These are phyloP conservation scores for Nicotiana tabacum DNA, from an alignment of 257 asterid genomes.

Conservation along the genomic window DNA sequence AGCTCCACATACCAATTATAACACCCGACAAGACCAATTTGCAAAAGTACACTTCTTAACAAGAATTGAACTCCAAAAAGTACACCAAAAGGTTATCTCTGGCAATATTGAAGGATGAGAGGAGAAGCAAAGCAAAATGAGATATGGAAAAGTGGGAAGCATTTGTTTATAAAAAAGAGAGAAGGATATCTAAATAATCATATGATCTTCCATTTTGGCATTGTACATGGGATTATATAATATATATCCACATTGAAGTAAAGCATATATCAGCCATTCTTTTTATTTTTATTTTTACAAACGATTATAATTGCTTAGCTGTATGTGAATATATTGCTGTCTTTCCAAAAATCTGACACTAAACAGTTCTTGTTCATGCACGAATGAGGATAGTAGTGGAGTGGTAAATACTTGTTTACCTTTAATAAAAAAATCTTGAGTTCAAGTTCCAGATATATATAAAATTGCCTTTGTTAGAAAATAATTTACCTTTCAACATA, in stretches of 20 bases:
- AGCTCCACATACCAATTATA: neutral
- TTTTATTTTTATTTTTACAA: neutral
- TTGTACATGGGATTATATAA: neutral
- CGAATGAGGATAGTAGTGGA: no score
- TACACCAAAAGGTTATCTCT: neutral
- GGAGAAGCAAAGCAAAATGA: neutral
- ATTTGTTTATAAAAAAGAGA: neutral
- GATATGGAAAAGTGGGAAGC: neutral
- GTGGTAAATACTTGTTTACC: no score
- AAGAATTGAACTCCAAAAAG: neutral
- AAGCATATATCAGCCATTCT: neutral
- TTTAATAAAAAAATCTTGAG: no score
- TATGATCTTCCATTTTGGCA: neutral
- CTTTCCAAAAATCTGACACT: no score
- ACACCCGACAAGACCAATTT: neutral
- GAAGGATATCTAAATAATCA: neutral
- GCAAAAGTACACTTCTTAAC: neutral
- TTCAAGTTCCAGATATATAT: no score
- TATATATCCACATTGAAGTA: neutral
- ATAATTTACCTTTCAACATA: accelerated
- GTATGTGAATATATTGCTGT: neutral
- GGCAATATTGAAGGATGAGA: neutral
- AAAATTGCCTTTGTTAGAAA: no score
- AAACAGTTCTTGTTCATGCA: no score
- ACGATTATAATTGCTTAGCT: neutral